A percentile compares a stretch with the other conserved stretches of the same genome.
Conservation (phyloP, 2,329 filamentous ascomycete species). For the Aureobasidium subglaciale region DNA sequence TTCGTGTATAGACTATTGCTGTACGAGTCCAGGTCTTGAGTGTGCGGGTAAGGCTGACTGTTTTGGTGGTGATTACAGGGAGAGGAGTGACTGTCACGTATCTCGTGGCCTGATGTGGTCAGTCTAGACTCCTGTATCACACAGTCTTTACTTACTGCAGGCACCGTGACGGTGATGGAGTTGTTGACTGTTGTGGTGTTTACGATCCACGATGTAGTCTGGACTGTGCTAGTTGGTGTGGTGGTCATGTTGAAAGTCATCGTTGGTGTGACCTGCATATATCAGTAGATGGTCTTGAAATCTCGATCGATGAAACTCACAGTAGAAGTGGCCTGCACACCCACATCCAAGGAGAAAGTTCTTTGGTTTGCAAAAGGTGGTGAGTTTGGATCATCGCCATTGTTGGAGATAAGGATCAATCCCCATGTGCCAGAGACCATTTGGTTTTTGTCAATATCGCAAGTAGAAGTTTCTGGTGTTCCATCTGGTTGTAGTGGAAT, state of each 20-base stretch:
- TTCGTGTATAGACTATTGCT: conserved; percentile 23
- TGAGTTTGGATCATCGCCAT: conserved; percentile 18
- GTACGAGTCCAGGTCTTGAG: conserved; percentile 19
- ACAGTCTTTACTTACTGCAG: neutral
- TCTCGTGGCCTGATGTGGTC: conserved; percentile 6
- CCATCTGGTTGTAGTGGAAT: conserved; percentile 11
- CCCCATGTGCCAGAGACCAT: conserved; percentile 19
- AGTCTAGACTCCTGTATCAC: neutral
- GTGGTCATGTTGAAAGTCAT: conserved; percentile 14
- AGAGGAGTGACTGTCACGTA: conserved; percentile 5
- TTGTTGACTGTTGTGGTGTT: conserved; percentile 17
- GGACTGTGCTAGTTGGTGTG: conserved; percentile 19
- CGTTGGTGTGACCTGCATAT: conserved; percentile 12
- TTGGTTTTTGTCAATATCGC: conserved; percentile 19
- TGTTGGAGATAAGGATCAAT: conserved; percentile 19
- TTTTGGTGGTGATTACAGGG: conserved; percentile 2
- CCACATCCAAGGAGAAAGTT: conserved; percentile 17
- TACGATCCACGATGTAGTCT: conserved; percentile 18
- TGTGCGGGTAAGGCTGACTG: conserved; percentile 6
- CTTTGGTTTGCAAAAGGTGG: conserved; percentile 18
- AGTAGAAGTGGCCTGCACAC: conserved; percentile 12
- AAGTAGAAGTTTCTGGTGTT: conserved; percentile 18
- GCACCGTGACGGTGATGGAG: conserved; percentile 16
- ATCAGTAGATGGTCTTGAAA: neutral
- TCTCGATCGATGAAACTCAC: neutral